These are phyloP conservation scores for Colletotrichum aenigma DNA, from an alignment of 2,329 filamentous ascomycete species.

Conservation along the genomic window DNA sequence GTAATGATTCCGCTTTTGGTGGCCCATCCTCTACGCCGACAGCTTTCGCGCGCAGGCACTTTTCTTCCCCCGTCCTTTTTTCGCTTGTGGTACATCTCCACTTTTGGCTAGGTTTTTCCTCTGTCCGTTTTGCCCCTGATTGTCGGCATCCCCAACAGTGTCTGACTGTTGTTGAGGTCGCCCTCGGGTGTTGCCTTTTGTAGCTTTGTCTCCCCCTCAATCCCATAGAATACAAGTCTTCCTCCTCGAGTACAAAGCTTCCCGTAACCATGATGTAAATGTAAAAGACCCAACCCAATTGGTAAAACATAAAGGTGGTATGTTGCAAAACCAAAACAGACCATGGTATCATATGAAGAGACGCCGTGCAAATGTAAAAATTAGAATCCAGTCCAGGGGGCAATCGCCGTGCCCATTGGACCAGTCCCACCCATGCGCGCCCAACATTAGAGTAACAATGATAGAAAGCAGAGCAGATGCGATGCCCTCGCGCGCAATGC, in stretches of 20 bases:
- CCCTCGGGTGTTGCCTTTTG: conserved; percentile 20
- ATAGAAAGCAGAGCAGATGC: conserved; percentile 9
- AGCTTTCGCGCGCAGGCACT: neutral
- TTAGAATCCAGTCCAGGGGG: neutral
- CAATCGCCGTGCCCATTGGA: neutral
- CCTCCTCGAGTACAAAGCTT: neutral
- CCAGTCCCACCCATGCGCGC: neutral
- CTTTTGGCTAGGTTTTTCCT: conserved; percentile 7
- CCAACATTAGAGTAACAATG: conserved; percentile 1
- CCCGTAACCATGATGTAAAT: neutral
- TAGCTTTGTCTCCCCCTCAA: neutral
- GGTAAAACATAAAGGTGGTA: conserved; percentile 20
- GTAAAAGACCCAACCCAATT: conserved; percentile 3
- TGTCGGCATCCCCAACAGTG: conserved; percentile 7
- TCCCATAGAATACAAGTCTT: conserved; percentile 16
- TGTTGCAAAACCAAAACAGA: conserved; percentile 20
- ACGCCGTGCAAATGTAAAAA: conserved; percentile 21
- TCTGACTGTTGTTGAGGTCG: conserved; percentile 14
- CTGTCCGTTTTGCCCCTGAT: neutral
- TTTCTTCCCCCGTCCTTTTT: neutral
- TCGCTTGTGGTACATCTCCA: neutral
- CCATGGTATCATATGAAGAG: conserved; percentile 24
- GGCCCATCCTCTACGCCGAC: neutral
- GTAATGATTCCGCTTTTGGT: neutral
- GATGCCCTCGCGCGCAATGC: conserved; percentile 20